Base-by-base conservation (phyloP, 371 early-diverging fungal genomes). In the Batkoa obscura region DNA sequence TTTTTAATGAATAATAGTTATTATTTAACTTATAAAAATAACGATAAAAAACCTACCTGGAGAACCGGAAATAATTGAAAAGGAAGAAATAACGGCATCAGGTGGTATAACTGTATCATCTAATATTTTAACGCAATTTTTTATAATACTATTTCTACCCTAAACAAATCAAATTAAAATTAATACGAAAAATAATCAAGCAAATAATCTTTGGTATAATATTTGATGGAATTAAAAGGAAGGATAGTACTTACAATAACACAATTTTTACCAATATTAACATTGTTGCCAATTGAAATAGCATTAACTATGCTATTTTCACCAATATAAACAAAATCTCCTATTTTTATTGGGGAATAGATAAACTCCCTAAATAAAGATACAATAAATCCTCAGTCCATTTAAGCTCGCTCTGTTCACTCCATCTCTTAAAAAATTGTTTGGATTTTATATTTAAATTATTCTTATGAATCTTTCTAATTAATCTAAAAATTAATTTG, bases 91-190 rank as follows among this genome's bases (percentile, higher is more conserved):
- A 2, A 96, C 87, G 1, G 91, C 74, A 60, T 91, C 85, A 6
- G 95, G 88, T 30, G 94, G 82, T 33, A 96, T 80, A 5, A 94
- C 86, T 0, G 94, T 80, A 54, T 82, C 81, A 61, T 94, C 94
- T 50, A 88, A 81, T 34, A 96, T 90, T 57, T 79, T 70, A 53
- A 81, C 79, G 55, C 90, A 87, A 60, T 94, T 94, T 65, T 94
- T 94, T 50, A 96, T 91, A 39, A 94, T 84, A 2, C 87, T 83
- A 67, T 93, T 94, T 15, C 91, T 78, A 2, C 96, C 93, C 91
- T 90, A 64, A 13, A 53, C 4, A 50, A 10, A 32, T 3, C 12
- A 12, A 33, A 13, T 33, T 8, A 5, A 8, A 50, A 50, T 10
- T 33, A 8, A 15, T 13, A 3, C 10, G 13, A 35, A 23, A 23